phyloP scores from a whole-genome alignment of 2,329 filamentous ascomycete species.

The Aspergillus sp. region DNA sequence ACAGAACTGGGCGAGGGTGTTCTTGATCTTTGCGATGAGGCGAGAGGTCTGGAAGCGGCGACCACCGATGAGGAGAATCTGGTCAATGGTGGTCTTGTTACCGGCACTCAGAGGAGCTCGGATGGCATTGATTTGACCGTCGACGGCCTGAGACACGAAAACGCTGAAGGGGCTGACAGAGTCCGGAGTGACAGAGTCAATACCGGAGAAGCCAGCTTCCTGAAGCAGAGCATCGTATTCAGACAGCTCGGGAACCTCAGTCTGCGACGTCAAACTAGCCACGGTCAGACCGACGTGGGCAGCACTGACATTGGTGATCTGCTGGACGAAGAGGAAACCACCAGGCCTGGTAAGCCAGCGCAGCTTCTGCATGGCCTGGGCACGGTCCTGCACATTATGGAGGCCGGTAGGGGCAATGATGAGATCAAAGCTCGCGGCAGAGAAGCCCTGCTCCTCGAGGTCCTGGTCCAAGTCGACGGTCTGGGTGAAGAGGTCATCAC shows the following conservation, averaged over 20 bases:
- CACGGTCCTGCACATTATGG: constrained; percentile 38
- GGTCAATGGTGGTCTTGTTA: too few species aligned
- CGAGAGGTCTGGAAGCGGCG: too few species aligned
- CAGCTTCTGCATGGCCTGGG: constrained; percentile 31
- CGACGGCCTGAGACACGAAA: constrained; percentile 37
- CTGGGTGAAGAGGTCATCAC: constrained; percentile 33
- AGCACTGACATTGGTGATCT: neutral
- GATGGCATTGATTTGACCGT: constrained; percentile 29
- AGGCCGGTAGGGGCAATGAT: constrained; percentile 44
- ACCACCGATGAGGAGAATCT: constrained; percentile 12
- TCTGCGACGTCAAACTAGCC: neutral
- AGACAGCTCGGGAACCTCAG: neutral
- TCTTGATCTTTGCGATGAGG: too few species aligned
- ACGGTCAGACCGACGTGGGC: neutral
- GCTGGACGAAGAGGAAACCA: constrained; percentile 33
- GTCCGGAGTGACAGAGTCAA: constrained; percentile 17
- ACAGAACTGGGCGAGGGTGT: neutral
- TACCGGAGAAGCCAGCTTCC: constrained; percentile 13
- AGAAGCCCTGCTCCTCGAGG: constrained; percentile 36
- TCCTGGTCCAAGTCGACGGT: constrained; percentile 36
- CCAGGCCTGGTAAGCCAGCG: constrained; percentile 44
- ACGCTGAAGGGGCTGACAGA: constrained; percentile 24
- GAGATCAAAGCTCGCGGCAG: constrained; percentile 33
- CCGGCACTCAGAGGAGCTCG: constrained; percentile 28
- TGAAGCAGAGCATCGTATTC: constrained; percentile 12